Evolutionary conservation across 75 land plant species (phyloP), one percentile per base, ranked within the genome.

Genomic region (Pseudotsuga menziesii): DNA sequence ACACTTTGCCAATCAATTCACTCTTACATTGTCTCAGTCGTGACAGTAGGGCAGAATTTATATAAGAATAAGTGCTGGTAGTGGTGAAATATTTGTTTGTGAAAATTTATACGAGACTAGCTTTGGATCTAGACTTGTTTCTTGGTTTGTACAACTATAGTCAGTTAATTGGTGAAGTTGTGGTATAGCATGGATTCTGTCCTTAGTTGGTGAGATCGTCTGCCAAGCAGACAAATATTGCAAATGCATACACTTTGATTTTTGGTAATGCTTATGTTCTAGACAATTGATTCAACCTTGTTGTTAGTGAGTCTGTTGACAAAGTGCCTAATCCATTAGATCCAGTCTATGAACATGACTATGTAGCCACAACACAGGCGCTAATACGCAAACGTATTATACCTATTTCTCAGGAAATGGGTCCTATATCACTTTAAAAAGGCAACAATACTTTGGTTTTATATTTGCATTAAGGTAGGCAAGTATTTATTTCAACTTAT

Each of bases 371-470:
- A 63, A 63, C 67, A 29, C 17, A 63, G 67, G 67, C 19, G 36
- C 26, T 29, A 27, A 25, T 61, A 14, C 9, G 63, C 25, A 0
- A 48, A 48, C 54, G 54, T 48, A 9, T 48, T 48, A 48, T 48
- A 11, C 12, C 54, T 48, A 9, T 11, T 48, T 48, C 54, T 9
- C 54, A 48, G 9, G 54, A 48, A 48, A 48, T 63, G 17, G 5
- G 36, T 63, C 52, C 26, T 71, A 22, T 19, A 70, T 70, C 73
- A 39, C 52, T 20, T 70, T 70, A 39, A 70, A 8, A 70, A 36
- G 17, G 15, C 6, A 62, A 61, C 27, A 2, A 2, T 12, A 26
- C 64, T 63, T 63, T 27, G 14, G 13, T 63, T 63, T 17, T 63
- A 15, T 35, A 29, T 63, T 32, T 63, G 27, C 15, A 27, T 12